Percentiles rank a stretch among this genome's conserved stretches.
Conservation (phyloP, 768 basidiomycete genomes). For the Leccinum arenicola region DNA sequence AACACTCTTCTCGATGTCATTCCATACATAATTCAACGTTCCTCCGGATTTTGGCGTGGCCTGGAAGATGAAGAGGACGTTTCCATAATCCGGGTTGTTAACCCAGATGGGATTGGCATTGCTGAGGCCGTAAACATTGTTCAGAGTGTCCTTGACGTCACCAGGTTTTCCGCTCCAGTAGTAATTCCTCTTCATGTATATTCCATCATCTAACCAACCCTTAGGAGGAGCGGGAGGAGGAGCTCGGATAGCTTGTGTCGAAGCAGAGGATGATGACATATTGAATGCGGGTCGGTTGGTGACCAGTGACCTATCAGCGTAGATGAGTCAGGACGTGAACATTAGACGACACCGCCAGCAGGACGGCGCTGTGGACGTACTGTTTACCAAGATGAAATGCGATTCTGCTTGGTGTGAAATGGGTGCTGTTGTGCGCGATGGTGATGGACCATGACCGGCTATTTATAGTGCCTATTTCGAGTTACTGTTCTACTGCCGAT, state of each 20-base stretch:
- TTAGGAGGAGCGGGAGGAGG: not conserved
- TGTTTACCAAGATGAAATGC: not conserved
- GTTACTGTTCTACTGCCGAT: too few species aligned
- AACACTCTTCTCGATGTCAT: not conserved
- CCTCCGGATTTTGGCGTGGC: not conserved
- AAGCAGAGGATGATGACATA: not conserved
- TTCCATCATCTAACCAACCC: slow-evolving; percentile 1
- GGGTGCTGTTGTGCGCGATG: too few species aligned
- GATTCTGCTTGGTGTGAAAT: too few species aligned
- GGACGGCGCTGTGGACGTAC: not conserved
- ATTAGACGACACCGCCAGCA: not conserved
- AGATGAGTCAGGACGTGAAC: not conserved
- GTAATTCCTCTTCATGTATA: not conserved
- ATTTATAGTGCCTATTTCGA: too few species aligned
- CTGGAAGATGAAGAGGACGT: not conserved
- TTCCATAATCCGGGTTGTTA: too few species aligned
- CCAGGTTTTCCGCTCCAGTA: slow-evolving; percentile 1
- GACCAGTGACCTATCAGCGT: not conserved
- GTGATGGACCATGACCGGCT: too few species aligned
- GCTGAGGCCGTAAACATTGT: not conserved
- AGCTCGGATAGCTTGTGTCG: not conserved
- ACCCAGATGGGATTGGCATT: too few species aligned
- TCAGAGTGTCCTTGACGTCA: not conserved
- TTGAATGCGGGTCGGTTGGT: not conserved
- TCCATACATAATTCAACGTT: not conserved